phyloP scores from a whole-genome alignment of 768 basidiomycete species.

The Lanmaoa rubissima region DNA sequence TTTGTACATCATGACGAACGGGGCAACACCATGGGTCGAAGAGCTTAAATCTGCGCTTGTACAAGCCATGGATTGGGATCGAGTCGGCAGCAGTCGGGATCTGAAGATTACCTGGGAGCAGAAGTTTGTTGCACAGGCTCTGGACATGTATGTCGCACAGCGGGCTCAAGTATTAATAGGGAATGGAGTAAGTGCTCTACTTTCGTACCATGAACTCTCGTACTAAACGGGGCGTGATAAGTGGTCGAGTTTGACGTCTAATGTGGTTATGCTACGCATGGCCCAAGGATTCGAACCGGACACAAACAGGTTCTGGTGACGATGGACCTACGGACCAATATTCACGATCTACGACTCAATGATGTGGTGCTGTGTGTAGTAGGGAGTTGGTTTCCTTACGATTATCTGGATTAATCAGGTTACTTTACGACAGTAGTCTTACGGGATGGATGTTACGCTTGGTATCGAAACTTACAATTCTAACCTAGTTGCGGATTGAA shows the following conservation, averaged over 20 bases:
- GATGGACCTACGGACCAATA: background rate
- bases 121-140: constrained; percentile 40
- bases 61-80: constrained; percentile 36
- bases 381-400: background rate
- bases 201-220: background rate
- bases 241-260: constrained; percentile 45
- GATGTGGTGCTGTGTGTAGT: no score
- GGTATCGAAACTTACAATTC: background rate
- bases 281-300: constrained; percentile 25
- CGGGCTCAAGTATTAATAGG: constrained; percentile 51
- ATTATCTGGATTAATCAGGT: background rate
- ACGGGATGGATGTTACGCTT: background rate
- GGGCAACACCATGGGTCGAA: constrained; percentile 38
- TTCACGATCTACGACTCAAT: background rate
- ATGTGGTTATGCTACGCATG: constrained; percentile 39
- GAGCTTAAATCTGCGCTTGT: constrained; percentile 38
- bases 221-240: constrained; percentile 15
- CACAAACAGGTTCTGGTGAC: constrained; percentile 39
- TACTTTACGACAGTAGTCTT: background rate
- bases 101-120: constrained; percentile 43
- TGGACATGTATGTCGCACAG: constrained; percentile 52
- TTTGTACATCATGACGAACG: constrained; percentile 53
- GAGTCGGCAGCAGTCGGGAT: constrained; percentile 43
- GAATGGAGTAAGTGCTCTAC: constrained; percentile 44
- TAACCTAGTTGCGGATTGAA: no score